phyloP scores from a whole-genome alignment of 768 basidiomycete genomes.

The Stropharia rugosoannulata region DNA sequence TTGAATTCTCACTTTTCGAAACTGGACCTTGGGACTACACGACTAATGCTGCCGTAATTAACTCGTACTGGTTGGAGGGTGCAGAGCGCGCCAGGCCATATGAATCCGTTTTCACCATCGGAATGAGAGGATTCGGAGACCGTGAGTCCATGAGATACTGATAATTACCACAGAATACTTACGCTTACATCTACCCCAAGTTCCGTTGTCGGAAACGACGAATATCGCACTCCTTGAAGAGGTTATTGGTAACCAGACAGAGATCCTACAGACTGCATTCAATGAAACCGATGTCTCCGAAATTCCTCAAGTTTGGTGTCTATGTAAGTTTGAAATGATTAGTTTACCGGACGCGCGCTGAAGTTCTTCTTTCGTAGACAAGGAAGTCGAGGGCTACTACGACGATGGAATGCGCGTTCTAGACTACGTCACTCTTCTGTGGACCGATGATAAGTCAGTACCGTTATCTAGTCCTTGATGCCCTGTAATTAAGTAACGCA shows the following conservation, averaged over 20 bases:
- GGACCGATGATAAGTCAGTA: conserved; percentile 71
- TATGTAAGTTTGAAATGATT: conserved; percentile 37
- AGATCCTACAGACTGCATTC: conserved; percentile 55
- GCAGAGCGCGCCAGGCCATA: conserved; percentile 55
- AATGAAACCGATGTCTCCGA: conserved; percentile 40
- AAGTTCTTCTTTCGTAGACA: conserved; percentile 27
- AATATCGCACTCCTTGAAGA: conserved; percentile 52
- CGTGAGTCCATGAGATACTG: conserved; percentile 26
- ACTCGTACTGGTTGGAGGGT: conserved; percentile 62
- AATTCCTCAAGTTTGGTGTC: conserved; percentile 67
- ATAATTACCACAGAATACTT: too few relatives aligned
- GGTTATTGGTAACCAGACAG: conserved; percentile 59
- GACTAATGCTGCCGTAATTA: conserved; percentile 52
- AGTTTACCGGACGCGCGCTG: not conserved
- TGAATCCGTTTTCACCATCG: conserved; percentile 65
- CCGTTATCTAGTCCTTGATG: not conserved
- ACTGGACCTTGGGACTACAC: conserved; percentile 63
- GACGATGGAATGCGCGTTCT: conserved; percentile 60
- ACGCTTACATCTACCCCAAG: conserved; percentile 24
- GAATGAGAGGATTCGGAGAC: conserved; percentile 67
- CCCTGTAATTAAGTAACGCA: not conserved
- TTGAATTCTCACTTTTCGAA: conserved; percentile 60
- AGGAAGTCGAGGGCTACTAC: conserved; percentile 69
- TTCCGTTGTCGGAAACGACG: conserved; percentile 50
- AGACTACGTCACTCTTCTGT: conserved; percentile 64